Evolutionary conservation across 331 rosid genomes (phyloP), one percentile per base, ranked within the genome.

Genomic region (Dryas integrifolia): DNA sequence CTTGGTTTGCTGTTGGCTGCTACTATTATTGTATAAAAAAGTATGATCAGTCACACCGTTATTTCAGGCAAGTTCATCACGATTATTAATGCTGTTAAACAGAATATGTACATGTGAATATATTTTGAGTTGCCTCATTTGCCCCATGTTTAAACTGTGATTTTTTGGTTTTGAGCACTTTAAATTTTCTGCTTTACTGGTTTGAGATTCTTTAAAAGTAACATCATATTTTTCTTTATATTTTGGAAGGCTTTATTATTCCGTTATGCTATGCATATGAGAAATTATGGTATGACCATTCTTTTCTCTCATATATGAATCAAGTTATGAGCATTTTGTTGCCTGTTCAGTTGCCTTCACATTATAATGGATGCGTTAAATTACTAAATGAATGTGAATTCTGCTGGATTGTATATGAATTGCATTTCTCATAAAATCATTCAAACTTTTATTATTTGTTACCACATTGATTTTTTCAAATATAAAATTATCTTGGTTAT

Each of bases 1-100:
- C 99, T 41, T 95, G 99, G 99, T 95, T 92, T 85, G 96, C 97
- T 64, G 99, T 95, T 72, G 99, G 96, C 63, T 95, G 99, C 86
- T 95, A 95, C 83, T 95, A 95, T 79, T 95, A 86, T 62, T 95
- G 97, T 78, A 95, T 95, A 65, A 90, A 92, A 89, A 95, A 95
- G 87, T 95, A 88, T 58, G 96, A 84, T 51, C 93, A 88, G 74
- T 89, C 98, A 45, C 97, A 89, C 26, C 96, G 93, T 39, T 89
- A 86, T 87, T 95, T 95, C 87, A 84, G 97, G 99, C 92, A 85
- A 77, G 49, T 7, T 53, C 65, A 59, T 70, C 12, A 51, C 1
- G 12, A 55, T 43, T 70, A 15, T 26, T 41, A 43, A 39, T 62
- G 5, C 48, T 62, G 49, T 62, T 40, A 62, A 15, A n/a, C 40